Percentiles rank a stretch among this genome's conserved stretches.
phyloP scores from a whole-genome alignment of 768 basidiomycete genomes.

The Boletus rubroflammeus region DNA sequence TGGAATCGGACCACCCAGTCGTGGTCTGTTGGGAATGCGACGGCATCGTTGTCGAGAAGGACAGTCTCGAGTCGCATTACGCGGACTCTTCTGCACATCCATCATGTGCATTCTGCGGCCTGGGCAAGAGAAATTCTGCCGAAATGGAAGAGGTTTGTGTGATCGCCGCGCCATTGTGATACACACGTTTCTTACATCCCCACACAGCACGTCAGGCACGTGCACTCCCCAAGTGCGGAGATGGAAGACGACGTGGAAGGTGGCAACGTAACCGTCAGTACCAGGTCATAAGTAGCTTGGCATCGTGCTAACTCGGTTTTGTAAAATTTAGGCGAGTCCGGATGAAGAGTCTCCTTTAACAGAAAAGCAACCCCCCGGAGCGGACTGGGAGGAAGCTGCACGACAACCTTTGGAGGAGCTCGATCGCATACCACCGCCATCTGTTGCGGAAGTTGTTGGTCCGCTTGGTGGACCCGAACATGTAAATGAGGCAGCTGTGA shows the following conservation, averaged over 20 bases:
- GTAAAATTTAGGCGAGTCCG: constrained; percentile 1
- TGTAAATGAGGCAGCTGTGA: neutral
- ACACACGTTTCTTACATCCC: constrained; percentile 6
- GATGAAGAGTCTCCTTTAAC: neutral
- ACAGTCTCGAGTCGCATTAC: constrained; percentile 21
- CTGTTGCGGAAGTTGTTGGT: neutral
- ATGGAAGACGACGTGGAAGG: neutral
- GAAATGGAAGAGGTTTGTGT: constrained; percentile 24
- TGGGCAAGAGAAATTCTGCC: constrained; percentile 10
- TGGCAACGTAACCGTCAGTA: constrained; percentile 5
- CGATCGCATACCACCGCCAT: neutral
- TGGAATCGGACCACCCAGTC: constrained; percentile 19
- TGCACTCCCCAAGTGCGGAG: constrained; percentile 9
- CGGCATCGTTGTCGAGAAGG: constrained; percentile 21
- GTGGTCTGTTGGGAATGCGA: constrained; percentile 32
- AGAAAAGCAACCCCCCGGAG: neutral
- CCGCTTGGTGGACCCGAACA: neutral
- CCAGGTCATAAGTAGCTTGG: neutral
- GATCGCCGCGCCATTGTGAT: neutral
- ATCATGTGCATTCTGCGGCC: constrained; percentile 18
- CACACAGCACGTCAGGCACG: constrained; percentile 19
- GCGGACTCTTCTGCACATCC: constrained; percentile 21
- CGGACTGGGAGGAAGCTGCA: neutral
- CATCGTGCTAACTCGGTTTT: constrained; percentile 1
- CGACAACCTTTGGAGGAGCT: neutral